phyloP scores from a whole-genome alignment of 352 stramenopile species.

The Globisporangium ultimum region DNA sequence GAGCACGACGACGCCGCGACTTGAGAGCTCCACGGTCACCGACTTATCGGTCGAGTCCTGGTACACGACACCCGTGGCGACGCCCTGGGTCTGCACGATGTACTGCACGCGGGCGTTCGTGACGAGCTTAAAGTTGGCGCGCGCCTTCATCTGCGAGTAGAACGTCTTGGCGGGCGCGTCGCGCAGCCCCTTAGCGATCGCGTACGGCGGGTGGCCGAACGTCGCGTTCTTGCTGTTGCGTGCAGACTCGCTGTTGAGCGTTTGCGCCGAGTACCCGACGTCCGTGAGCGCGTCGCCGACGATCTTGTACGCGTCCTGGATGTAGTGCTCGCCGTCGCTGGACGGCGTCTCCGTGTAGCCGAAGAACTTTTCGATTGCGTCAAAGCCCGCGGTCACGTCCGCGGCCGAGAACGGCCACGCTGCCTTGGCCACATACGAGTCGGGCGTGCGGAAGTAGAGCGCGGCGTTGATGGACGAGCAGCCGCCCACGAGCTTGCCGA shows the following conservation, averaged over 20 bases:
- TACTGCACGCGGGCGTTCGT: conserved; percentile 43
- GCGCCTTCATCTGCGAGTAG: conserved; percentile 34
- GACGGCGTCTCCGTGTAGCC: conserved; percentile 43
- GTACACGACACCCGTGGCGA: conserved; percentile 51
- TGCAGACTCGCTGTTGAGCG: conserved; percentile 38
- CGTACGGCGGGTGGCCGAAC: conserved; percentile 46
- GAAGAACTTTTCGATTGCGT: conserved; percentile 36
- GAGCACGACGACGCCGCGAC: conserved; percentile 63
- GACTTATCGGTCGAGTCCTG: conserved; percentile 11
- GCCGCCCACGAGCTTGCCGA: conserved; percentile 75
- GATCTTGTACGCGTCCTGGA: conserved; percentile 51
- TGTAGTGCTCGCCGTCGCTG: conserved; percentile 39
- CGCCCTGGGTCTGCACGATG: conserved; percentile 40
- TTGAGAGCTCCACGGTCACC: conserved; percentile 21
- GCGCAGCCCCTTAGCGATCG: conserved; percentile 44
- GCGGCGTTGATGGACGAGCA: conserved; percentile 76
- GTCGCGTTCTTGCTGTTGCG: conserved; percentile 51
- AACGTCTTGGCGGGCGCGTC: conserved; percentile 56
- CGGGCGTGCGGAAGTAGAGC: conserved; percentile 71
- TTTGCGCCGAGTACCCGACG: conserved; percentile 21
- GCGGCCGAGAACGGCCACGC: conserved; percentile 40
- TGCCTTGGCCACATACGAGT: conserved; percentile 37
- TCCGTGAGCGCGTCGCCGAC: conserved; percentile 24
- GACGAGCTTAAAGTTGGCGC: conserved; percentile 45
- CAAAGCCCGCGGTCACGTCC: conserved; percentile 59